These are phyloP conservation scores for Thelephora terrestris DNA, from an alignment of 1,284 basidiomycete genomes.

Conservation along the genomic window DNA sequence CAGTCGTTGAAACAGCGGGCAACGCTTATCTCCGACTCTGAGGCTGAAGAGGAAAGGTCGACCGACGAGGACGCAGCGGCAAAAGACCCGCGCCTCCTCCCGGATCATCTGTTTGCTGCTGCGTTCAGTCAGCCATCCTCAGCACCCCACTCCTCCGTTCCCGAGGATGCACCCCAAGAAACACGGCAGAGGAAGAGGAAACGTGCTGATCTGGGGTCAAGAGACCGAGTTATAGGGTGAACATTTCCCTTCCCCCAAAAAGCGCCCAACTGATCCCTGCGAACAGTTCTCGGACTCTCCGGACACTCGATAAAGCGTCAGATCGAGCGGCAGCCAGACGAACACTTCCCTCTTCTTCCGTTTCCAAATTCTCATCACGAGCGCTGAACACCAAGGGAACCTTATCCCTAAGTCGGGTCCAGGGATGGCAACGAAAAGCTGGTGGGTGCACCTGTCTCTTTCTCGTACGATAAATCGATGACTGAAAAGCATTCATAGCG, in stretches of 20 bases:
- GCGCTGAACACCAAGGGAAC: conserved; percentile 21
- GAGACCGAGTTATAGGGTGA: conserved; percentile 24
- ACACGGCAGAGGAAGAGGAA: conserved; percentile 17
- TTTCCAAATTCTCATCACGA: conserved; percentile 19
- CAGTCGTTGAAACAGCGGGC: conserved; percentile 23
- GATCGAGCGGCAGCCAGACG: conserved; percentile 9
- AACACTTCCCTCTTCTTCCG: conserved; percentile 14
- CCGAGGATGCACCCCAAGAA: conserved; percentile 8
- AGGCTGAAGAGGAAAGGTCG: conserved; percentile 12
- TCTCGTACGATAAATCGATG: background rate
- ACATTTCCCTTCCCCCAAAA: conserved; percentile 5
- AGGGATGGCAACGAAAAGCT: conserved; percentile 26
- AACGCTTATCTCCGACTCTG: conserved; percentile 24
- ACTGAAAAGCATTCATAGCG: conserved; percentile 9
- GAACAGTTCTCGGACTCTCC: conserved; percentile 19
- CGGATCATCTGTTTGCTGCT: conserved; percentile 26
- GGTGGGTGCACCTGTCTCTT: conserved; percentile 13
- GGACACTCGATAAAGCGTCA: conserved; percentile 17
- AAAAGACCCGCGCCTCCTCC: conserved; percentile 21
- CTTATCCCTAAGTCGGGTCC: conserved; percentile 10
- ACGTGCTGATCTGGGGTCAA: conserved; percentile 13
- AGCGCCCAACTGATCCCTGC: background rate
- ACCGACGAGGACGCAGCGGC: conserved; percentile 9
- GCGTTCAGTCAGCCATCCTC: conserved; percentile 15
- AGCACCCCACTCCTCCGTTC: conserved; percentile 8